Percentiles rank a stretch among this genome's conserved stretches.
These are phyloP conservation scores for Apiosordaria backusii DNA, from an alignment of 495 filamentous ascomycete genomes.

Conservation along the genomic window DNA sequence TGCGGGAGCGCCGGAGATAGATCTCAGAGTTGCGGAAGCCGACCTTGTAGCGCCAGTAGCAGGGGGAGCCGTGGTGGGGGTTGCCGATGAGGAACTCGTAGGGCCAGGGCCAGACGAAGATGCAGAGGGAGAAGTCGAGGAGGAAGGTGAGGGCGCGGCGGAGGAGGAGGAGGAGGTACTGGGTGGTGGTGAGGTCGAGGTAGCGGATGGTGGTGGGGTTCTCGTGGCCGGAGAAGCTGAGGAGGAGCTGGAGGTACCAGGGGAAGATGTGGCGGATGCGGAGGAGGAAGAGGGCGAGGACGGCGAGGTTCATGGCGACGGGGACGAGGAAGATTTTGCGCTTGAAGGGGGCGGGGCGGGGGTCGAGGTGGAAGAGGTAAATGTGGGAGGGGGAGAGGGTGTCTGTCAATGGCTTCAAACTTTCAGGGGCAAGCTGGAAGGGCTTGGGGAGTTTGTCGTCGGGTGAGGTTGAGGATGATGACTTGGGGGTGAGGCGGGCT, in stretches of 20 bases:
- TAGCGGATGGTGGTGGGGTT: conserved; percentile 59
- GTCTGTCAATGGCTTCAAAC: conserved; percentile 58
- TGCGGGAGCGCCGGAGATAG: conserved; percentile 65
- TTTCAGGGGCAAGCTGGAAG: conserved; percentile 57
- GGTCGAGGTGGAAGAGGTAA: conserved; percentile 79
- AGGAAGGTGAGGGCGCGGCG: conserved; percentile 58
- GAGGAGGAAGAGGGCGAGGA: conserved; percentile 56
- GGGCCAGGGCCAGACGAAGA: conserved; percentile 73
- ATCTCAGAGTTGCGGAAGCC: conserved; percentile 71
- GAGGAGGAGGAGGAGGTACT: conserved; percentile 48
- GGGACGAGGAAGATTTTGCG: conserved; percentile 72
- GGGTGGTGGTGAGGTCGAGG: conserved; percentile 44
- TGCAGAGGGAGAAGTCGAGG: conserved; percentile 65
- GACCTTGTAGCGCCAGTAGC: conserved; percentile 64
- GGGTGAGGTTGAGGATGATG: conserved; percentile 30
- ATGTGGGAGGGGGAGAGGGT: conserved; percentile 60
- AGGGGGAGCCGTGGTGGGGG: conserved; percentile 55
- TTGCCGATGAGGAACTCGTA: conserved; percentile 60
- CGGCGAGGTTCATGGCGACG: conserved; percentile 60
- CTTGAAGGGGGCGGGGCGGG: conserved; percentile 60
- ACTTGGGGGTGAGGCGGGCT: conserved; percentile 10
- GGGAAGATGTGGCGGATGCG: conserved; percentile 59
- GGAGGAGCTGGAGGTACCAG: conserved; percentile 62
- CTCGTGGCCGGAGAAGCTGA: conserved; percentile 56
- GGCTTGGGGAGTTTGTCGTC: conserved; percentile 40